These are phyloP conservation scores for Hymenoscyphus occultus DNA, from an alignment of 2,329 filamentous ascomycete species.

Conservation along the genomic window DNA sequence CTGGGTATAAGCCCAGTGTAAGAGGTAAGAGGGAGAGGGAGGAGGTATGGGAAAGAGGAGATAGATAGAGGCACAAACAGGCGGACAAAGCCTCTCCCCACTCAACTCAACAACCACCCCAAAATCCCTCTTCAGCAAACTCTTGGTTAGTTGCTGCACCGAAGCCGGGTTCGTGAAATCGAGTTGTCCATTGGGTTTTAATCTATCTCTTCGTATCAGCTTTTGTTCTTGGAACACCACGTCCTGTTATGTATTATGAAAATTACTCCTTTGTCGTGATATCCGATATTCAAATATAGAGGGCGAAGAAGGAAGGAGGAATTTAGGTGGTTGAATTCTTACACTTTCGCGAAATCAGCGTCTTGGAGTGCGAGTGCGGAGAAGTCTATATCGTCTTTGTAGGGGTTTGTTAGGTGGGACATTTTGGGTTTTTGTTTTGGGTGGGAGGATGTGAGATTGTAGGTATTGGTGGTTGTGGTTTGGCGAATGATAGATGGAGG, in stretches of 20 bases:
- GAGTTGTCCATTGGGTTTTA: constrained; percentile 57
- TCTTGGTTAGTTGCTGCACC: constrained; percentile 78
- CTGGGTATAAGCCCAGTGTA: no score
- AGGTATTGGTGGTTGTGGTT: neutral
- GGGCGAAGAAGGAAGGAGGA: constrained; percentile 24
- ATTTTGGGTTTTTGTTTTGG: constrained; percentile 18
- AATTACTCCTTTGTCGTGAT: neutral
- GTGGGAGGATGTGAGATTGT: neutral
- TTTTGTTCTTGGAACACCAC: no score
- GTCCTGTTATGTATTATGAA: no score
- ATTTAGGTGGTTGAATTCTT: constrained; percentile 18
- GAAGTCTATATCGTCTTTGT: constrained; percentile 61
- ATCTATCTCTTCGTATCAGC: constrained; percentile 35
- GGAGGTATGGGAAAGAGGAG: neutral
- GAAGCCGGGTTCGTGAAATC: constrained; percentile 78
- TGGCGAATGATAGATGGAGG: no score
- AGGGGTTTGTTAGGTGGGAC: constrained; percentile 42
- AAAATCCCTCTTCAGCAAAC: constrained; percentile 74
- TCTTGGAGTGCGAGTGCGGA: constrained; percentile 56
- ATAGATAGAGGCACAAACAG: constrained; percentile 47
- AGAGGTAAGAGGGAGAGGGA: neutral
- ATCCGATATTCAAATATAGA: neutral
- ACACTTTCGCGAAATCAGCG: constrained; percentile 57
- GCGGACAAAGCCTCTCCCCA: constrained; percentile 77
- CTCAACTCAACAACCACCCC: constrained; percentile 68